Evolutionary conservation across 192 early-diverging fungal genomes (phyloP).

Genomic region (Podochytrium sp.): DNA sequence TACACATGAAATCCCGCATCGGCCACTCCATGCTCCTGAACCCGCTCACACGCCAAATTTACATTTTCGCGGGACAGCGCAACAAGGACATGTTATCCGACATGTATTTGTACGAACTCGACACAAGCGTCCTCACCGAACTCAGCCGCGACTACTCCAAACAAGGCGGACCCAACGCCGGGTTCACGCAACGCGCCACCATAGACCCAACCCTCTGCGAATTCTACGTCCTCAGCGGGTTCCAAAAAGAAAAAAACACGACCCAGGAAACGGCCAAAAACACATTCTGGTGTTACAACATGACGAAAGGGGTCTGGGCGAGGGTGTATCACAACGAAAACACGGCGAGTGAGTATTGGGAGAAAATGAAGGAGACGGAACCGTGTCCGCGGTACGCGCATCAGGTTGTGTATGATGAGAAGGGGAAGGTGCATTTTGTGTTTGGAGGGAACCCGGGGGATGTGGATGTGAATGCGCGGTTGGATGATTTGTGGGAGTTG

Average conservation of each 20-base stretch:
- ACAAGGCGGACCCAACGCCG: constrained; percentile 76
- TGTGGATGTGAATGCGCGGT: constrained; percentile 59
- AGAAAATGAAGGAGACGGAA: constrained; percentile 54
- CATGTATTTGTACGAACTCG: constrained; percentile 84
- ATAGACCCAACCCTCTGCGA: constrained; percentile 79
- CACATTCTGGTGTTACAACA: constrained; percentile 76
- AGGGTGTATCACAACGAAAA: constrained; percentile 76
- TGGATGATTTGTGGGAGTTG: constrained; percentile 88
- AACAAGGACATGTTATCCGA: constrained; percentile 80
- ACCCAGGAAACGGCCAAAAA: constrained; percentile 69
- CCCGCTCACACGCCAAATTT: constrained; percentile 68
- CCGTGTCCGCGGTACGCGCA: constrained; percentile 91
- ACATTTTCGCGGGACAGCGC: constrained; percentile 89
- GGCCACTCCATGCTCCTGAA: constrained; percentile 92
- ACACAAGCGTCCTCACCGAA: constrained; percentile 76
- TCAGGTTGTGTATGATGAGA: constrained; percentile 84
- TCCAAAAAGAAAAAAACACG: constrained; percentile 65
- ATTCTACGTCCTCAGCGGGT: constrained; percentile 81
- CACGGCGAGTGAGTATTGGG: constrained; percentile 54
- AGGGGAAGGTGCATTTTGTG: constrained; percentile 74
- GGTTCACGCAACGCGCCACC: constrained; percentile 83
- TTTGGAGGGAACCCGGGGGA: constrained; percentile 96
- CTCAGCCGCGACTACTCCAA: constrained; percentile 75
- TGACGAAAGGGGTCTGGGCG: constrained; percentile 61
- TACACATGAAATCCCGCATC: constrained; percentile 81